These are phyloP conservation scores for Monilinia fructicola DNA, from an alignment of 2,329 filamentous ascomycete genomes.

Conservation along the genomic window DNA sequence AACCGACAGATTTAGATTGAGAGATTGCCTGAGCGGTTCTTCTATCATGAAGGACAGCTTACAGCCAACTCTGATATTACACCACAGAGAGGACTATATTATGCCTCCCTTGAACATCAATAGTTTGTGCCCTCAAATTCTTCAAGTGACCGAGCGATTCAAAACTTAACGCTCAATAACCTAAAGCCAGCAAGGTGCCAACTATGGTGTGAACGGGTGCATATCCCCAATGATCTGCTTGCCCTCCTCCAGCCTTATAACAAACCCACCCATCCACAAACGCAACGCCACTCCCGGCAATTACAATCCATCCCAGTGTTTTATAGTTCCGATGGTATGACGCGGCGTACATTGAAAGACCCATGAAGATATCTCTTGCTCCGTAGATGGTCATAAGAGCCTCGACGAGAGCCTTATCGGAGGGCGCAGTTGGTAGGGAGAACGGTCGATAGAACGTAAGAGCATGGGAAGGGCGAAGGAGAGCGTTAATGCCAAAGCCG, in stretches of 20 bases:
- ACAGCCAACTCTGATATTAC: background rate
- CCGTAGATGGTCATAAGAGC: conserved; percentile 50
- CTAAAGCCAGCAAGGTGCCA: background rate
- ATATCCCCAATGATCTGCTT: conserved; percentile 49
- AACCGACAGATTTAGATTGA: background rate
- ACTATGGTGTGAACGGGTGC: background rate
- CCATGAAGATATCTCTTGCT: conserved; percentile 52
- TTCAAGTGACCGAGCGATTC: background rate
- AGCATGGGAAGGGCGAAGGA: conserved; percentile 35
- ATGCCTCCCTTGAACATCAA: too few relatives aligned
- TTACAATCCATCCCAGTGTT: conserved; percentile 46
- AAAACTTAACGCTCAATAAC: background rate
- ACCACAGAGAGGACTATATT: background rate
- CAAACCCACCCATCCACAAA: conserved; percentile 49
- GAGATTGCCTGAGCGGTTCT: background rate
- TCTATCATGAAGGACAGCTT: background rate
- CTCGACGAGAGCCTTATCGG: conserved; percentile 42
- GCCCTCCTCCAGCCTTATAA: conserved; percentile 42
- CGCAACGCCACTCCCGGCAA: conserved; percentile 46
- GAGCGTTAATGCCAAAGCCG: conserved; percentile 45
- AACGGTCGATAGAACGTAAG: conserved; percentile 42
- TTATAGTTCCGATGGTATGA: conserved; percentile 44
- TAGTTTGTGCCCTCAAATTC: background rate
- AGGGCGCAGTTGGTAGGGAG: background rate
- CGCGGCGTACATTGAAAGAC: conserved; percentile 43